Evolutionary conservation across 306 rosid species (phyloP), one percentile per base, ranked within the genome.

Genomic region (Mimosa bimucronata): DNA sequence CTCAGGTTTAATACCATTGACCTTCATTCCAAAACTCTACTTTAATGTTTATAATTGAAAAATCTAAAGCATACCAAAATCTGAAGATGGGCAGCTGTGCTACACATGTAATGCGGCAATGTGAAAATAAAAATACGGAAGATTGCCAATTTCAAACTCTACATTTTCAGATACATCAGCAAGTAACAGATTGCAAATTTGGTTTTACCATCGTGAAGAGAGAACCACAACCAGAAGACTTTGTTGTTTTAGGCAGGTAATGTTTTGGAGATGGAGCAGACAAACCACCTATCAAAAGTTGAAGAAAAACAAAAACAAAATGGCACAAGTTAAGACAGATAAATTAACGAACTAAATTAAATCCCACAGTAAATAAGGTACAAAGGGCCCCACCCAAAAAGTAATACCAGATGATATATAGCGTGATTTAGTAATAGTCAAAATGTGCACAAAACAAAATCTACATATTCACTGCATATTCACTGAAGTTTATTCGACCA

Each of bases 171-270:
- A 66, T 4, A 12, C 14, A 18, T 55, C 18, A 82, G 46, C 46
- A 71, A 75, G 19, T 64, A 50, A 26, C 46, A 71, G 53, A 71
- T 53, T 66, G 62, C 19, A 69, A 77, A 81, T 28, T n/a, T 66
- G 74, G 30, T 19, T 68, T 66, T 77, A 93, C 98, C 96, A 91
- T 95, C 87, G 86, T 84, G 80, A 95, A 93, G 82, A 89, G 98
- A 28, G 96, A 92, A 74, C 91, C 90, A 80, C 94, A 91, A 73
- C 89, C 94, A 57, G 93, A 89, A 82, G 92, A 90, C 85, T 93
- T 93, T 25, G n/a, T n/a, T n/a, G 98, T 94, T 85, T 83, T 92
- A 66, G 91, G 92, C 0, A 94, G 98, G 83, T 57, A 90, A 26
- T 94, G 94, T 80, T 92, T 92, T 1, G 91, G 88, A 61, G 94